These are phyloP conservation scores for Helenozyma rhizophorensis DNA, from an alignment of 805 yeast species.

Conservation along the genomic window DNA sequence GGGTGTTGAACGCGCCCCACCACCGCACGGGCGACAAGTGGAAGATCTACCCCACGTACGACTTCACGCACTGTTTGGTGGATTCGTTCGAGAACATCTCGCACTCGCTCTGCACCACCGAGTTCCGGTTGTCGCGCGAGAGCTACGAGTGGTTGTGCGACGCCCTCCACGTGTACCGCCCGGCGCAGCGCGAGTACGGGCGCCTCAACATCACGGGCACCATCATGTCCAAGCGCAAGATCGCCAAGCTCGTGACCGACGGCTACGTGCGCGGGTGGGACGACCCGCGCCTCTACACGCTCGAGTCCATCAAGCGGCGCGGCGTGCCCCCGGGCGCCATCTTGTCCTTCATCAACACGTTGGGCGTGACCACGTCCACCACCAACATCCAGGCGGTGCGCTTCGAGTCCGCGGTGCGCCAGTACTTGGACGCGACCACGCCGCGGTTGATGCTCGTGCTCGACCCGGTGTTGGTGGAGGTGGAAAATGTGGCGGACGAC, in stretches of 20 bases:
- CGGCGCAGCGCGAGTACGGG: conserved; percentile 98
- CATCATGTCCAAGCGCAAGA: conserved; percentile 90
- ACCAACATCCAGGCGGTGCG: conserved; percentile 87
- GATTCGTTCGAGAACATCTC: conserved; percentile 96
- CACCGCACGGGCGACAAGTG: conserved; percentile 96
- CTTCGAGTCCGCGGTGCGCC: conserved; percentile 85
- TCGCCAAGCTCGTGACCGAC: conserved; percentile 84
- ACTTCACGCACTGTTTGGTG: conserved; percentile 97
- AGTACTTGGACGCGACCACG: conserved; percentile 81
- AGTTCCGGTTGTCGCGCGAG: conserved; percentile 86
- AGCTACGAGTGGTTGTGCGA: conserved; percentile 99
- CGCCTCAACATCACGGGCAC: conserved; percentile 94
- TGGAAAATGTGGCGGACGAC: conserved; percentile 78
- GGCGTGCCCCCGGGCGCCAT: conserved; percentile 99
- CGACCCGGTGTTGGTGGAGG: conserved; percentile 77
- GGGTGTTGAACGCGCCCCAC: conserved; percentile 88
- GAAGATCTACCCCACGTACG: conserved; percentile 98
- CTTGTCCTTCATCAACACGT: conserved; percentile 83
- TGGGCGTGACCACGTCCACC: conserved; percentile 94
- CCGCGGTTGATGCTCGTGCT: conserved; percentile 93
- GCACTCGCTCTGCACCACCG: conserved; percentile 95
- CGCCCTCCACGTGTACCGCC: conserved; percentile 89
- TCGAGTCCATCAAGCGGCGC: conserved; percentile 92
- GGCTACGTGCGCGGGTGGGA: conserved; percentile 92
- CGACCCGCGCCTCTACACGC: conserved; percentile 93